Evolutionary conservation across 2,329 filamentous ascomycete genomes (phyloP).

Genomic region (Cadophora sp.): DNA sequence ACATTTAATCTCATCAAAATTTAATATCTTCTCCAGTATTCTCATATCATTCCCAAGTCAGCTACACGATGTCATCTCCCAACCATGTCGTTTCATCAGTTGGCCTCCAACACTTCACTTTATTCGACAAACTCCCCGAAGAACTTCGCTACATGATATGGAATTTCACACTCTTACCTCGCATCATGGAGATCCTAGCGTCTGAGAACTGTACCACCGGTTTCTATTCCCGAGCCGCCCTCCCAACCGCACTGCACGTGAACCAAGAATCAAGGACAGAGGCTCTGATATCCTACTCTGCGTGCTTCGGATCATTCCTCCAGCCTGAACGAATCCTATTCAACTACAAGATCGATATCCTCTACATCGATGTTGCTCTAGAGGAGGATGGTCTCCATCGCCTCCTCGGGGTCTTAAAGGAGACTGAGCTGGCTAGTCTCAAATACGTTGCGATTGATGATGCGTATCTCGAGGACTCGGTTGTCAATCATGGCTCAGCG

Average conservation of each 20-base stretch:
- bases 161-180: conserved; percentile 22
- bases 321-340: conserved; percentile 7
- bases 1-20: too few species aligned
- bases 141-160: conserved; percentile 29
- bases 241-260: not conserved
- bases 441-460: conserved; percentile 20
- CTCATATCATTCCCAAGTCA: not conserved
- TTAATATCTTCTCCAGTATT: too few species aligned
- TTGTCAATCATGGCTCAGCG: not conserved
- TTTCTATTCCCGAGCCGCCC: conserved; percentile 16
- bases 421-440: conserved; percentile 10
- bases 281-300: not conserved
- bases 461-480: not conserved
- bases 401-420: conserved; percentile 8
- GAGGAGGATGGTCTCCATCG: conserved; percentile 11
- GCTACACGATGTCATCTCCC: not conserved
- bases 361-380: conserved; percentile 17
- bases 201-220: not conserved
- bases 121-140: conserved; percentile 22
- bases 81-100: not conserved
- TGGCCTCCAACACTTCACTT: conserved; percentile 22
- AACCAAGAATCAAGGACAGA: not conserved
- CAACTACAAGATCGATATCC: conserved; percentile 24
- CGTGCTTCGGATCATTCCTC: conserved; percentile 6
- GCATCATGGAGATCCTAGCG: conserved; percentile 20